A percentile compares a stretch with the other conserved stretches of the same genome.
phyloP scores from a whole-genome alignment of 305 asterid species.

The Fraxinus ornus region DNA sequence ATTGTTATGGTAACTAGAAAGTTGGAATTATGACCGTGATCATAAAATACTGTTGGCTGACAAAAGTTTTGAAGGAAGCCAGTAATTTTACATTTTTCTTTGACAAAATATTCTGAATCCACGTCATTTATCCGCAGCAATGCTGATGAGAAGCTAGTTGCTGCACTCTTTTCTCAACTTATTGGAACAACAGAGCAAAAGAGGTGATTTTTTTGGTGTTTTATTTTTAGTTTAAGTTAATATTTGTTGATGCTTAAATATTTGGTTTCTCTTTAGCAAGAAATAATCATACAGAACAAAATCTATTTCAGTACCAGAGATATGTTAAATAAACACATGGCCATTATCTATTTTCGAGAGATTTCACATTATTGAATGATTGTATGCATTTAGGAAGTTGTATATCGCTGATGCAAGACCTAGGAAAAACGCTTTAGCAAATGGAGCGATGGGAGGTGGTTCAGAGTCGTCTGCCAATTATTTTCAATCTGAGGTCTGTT shows the following conservation, averaged over 20 bases:
- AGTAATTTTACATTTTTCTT: constrained; percentile 7
- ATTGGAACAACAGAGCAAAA: constrained; percentile 63
- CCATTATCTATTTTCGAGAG: constrained; percentile 10
- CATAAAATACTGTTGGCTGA: not conserved
- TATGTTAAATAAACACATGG: constrained; percentile 7
- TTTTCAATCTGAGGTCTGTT: constrained; percentile 87
- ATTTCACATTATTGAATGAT: constrained; percentile 14
- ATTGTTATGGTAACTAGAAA: constrained; percentile 8
- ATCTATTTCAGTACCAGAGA: not conserved
- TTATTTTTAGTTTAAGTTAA: constrained; percentile 2
- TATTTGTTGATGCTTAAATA: constrained; percentile 19
- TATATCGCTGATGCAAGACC: constrained; percentile 99
- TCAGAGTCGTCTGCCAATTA: constrained; percentile 98
- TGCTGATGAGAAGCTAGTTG: constrained; percentile 89
- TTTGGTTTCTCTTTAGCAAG: constrained; percentile 9
- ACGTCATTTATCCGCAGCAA: constrained; percentile 54
- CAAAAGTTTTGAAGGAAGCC: constrained; percentile 18
- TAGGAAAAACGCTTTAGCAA: constrained; percentile 94
- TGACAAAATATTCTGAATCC: constrained; percentile 21
- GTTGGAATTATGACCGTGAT: constrained; percentile 11
- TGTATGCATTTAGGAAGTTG: constrained; percentile 64
- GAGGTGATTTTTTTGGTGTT: constrained; percentile 46
- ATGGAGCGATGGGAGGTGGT: constrained; percentile 99
- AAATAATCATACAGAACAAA: constrained; percentile 8
- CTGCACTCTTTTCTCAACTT: constrained; percentile 80